Evolutionary conservation across 441 rosid species (phyloP), one percentile per base, ranked within the genome.

Genomic region (Sinapis alba): DNA sequence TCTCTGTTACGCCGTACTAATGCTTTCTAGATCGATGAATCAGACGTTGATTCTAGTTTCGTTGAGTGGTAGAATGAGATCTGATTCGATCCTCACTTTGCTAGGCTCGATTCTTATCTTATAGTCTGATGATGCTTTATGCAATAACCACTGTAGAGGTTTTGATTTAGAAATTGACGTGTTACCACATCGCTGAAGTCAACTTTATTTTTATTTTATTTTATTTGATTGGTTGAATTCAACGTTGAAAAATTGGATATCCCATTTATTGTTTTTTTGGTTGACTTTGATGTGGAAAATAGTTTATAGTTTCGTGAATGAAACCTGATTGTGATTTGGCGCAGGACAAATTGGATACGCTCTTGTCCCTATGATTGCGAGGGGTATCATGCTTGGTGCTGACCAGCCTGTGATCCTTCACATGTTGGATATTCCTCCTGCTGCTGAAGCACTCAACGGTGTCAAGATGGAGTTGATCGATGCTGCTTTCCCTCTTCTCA

Each of bases 311-410:
- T 63, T 0, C n/a, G 23, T 59, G 12, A 27, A 4, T 71, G 43
- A 24, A 47, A 27, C 3, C 3, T 16, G 4, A 0, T 60, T 34
- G 43, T 80, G 64, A 27, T 3, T 53, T 77, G 12, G 50, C 41
- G 82, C 87, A 95, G 98, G 99, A 20, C 96, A 95, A 92, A 95
- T 95, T 23, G 98, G 98, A 76, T 94, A 92, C 75, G 98, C 98
- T 3, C 97, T 95, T 53, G 98, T 92, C 0, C 99, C 99, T 45
- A 95, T 92, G 97, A 86, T 95, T 83, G 99, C 98, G 12, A 84
- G 97, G 77, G 97, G 99, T 57, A 83, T 91, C 75, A 92, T 95
- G 99, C 86, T 95, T 82, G 99, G 99, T 75, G 62, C 89, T 21
- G 97, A 92, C 84, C 99, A 95, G 86, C 99, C 98, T 58, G 99